These are phyloP conservation scores for Mucor irregularis DNA, from an alignment of 371 early-diverging fungal genomes.

Conservation along the genomic window DNA sequence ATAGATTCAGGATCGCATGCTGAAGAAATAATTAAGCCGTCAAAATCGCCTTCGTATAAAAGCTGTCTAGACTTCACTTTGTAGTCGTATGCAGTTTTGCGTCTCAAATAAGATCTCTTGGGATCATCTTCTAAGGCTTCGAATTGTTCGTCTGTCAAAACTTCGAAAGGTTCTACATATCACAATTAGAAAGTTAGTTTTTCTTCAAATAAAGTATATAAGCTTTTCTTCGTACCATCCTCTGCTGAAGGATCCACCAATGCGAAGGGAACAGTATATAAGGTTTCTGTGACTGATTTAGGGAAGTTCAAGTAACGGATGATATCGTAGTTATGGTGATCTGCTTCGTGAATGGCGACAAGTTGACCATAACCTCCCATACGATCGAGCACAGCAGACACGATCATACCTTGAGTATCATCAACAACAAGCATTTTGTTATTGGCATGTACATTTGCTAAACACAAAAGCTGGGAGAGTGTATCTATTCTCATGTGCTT, in stretches of 20 bases:
- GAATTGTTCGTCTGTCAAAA: slow-evolving; percentile 37
- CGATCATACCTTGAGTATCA: slow-evolving; percentile 85
- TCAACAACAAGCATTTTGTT: slow-evolving; percentile 76
- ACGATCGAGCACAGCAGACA: slow-evolving; percentile 83
- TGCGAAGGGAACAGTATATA: slow-evolving; percentile 74
- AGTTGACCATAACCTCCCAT: slow-evolving; percentile 72
- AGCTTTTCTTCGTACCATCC: slow-evolving; percentile 50
- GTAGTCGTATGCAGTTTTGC: slow-evolving; percentile 30
- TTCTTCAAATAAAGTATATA: too few species aligned
- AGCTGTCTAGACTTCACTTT: slow-evolving; percentile 33
- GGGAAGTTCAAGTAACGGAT: slow-evolving; percentile 81
- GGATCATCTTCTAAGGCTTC: slow-evolving; percentile 28
- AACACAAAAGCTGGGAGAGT: slow-evolving; percentile 84
- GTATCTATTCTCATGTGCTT: slow-evolving; percentile 88
- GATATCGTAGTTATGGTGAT: slow-evolving; percentile 74
- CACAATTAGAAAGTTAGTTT: too few species aligned
- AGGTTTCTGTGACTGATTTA: slow-evolving; percentile 44
- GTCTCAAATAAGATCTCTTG: slow-evolving; percentile 32
- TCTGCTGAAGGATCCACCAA: slow-evolving; percentile 51
- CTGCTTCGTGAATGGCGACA: slow-evolving; percentile 76
- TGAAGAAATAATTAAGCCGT: slow-evolving; percentile 82
- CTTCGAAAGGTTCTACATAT: slow-evolving; percentile 32
- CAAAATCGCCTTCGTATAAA: slow-evolving; percentile 58
- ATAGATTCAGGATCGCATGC: slow-evolving; percentile 72
- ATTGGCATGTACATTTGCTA: slow-evolving; percentile 80